A percentile compares a stretch with the other conserved stretches of the same genome.
Evolutionary conservation across 2,329 filamentous ascomycete species (phyloP).

Genomic region (Penicillium verrucosum): DNA sequence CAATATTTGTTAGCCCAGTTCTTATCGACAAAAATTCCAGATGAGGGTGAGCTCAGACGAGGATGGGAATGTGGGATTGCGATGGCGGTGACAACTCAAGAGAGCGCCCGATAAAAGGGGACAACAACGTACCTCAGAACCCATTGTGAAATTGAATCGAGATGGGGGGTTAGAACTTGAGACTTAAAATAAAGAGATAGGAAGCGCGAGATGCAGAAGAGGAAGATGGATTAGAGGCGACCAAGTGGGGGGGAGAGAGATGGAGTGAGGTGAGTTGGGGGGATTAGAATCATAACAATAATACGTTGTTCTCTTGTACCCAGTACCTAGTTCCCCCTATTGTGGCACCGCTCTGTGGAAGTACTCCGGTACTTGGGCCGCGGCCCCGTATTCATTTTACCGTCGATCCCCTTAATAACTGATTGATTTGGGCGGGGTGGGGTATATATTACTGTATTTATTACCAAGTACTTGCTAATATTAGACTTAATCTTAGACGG

Average conservation of each 20-base stretch:
- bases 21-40: conserved; percentile 32
- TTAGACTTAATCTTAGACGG: background rate
- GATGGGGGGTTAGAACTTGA: conserved; percentile 47
- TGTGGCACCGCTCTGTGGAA: conserved; percentile 1
- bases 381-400: conserved; percentile 9
- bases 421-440: conserved; percentile 6
- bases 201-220: conserved; percentile 18
- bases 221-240: conserved; percentile 22
- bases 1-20: conserved; percentile 33
- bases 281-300: conserved; percentile 20
- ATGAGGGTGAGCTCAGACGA: conserved; percentile 7
- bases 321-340: conserved; percentile 8
- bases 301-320: conserved; percentile 11
- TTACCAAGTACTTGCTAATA: background rate
- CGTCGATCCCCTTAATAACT: conserved; percentile 2
- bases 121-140: conserved; percentile 58
- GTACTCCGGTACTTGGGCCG: conserved; percentile 13
- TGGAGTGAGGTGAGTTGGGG: conserved; percentile 16
- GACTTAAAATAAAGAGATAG: conserved; percentile 14
- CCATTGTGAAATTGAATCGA: conserved; percentile 49
- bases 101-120: conserved; percentile 34
- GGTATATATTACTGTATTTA: conserved; percentile 6
- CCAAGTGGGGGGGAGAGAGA: conserved; percentile 23
- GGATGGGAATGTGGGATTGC: conserved; percentile 18
- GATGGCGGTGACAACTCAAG: conserved; percentile 31